Base-by-base conservation (phyloP, 1,284 basidiomycete species). In the Melampsora larici-populina region DNA sequence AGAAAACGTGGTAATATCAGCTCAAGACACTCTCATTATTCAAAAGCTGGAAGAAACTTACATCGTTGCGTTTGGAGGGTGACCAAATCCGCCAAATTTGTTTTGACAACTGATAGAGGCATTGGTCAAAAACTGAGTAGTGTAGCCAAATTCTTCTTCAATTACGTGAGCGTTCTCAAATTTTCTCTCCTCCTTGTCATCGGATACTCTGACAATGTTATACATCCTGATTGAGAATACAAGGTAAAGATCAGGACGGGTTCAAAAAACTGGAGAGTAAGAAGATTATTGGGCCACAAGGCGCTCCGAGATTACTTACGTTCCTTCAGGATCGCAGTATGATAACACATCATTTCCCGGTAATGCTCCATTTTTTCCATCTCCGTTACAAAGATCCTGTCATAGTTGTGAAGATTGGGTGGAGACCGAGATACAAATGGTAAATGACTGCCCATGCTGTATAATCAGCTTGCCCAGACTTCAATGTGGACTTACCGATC, bases 81-180 rank as follows among this genome's bases (percentile, higher is more conserved):
- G 51, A 24, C 64, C 73, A 51, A 68, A 68, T 8, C 65, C 73
- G 8, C 73, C 73, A 33, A 67, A 68, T 43, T 76, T 76, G n/a
- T 76, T 24, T 36, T 76, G 73, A 67, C 73, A 76, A 9, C 63
- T 67, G 31, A 67, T 9, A 0, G 73, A 76, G 2, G 73, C 73
- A 29, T 76, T 76, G 15, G 73, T 76, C 13, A 76, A 36, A 49
- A 76, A 76, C 31, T 76, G 73, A 60, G 73, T 76, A 0, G 73
- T 67, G 29, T 66, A 76, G 17, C 73, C 73, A 18, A 76, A 66
- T 33, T 58, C 46, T 15, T 68, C 65, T 15, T 76, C 73, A 21
- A 76, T 67, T 18, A 58, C 49, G 55, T 67, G 68, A 9, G 73
- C 73, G 43, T 67, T 68, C 33, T 63, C 33, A 29, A 76, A 76